These are phyloP conservation scores for Santalum album DNA, from an alignment of 164 flowering plant species.

Conservation along the genomic window DNA sequence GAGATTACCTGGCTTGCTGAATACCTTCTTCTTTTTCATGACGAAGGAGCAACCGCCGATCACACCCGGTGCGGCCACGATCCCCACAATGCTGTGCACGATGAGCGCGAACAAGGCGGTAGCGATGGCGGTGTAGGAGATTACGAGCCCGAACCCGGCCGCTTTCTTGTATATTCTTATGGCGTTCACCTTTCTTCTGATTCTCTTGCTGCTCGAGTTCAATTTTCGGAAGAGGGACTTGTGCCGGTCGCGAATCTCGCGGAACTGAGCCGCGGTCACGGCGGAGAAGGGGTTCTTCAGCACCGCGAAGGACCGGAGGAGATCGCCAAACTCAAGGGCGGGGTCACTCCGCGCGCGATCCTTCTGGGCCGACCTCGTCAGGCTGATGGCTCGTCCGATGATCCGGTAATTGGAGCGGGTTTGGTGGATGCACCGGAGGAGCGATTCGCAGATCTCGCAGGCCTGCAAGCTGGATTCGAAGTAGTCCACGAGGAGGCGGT, in stretches of 20 bases:
- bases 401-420: slow-evolving; percentile 29
- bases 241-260: slow-evolving; percentile 25
- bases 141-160: slow-evolving; percentile 20
- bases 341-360: neutral
- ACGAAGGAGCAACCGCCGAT: too few relatives aligned
- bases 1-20: too few relatives aligned
- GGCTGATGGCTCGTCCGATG: slow-evolving; percentile 31
- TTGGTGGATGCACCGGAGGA: slow-evolving; percentile 46
- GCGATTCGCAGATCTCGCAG: slow-evolving; percentile 33
- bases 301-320: slow-evolving; percentile 30
- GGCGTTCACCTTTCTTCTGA: slow-evolving; percentile 25
- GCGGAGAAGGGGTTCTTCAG: slow-evolving; percentile 45
- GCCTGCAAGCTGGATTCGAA: slow-evolving; percentile 57
- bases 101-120: slow-evolving; percentile 32
- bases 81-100: slow-evolving; percentile 48
- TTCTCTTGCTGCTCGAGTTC: slow-evolving; percentile 20
- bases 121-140: slow-evolving; percentile 26
- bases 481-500: slow-evolving; percentile 37
- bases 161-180: slow-evolving; percentile 28
- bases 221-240: slow-evolving; percentile 26
- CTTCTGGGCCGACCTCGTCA: neutral
- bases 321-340: slow-evolving; percentile 10
- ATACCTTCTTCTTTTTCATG: too few relatives aligned
- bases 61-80: slow-evolving; percentile 37
- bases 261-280: slow-evolving; percentile 19